Evolutionary conservation across 202 grass and related monocot genomes (phyloP).

Genomic region (Carex sylvatica): DNA sequence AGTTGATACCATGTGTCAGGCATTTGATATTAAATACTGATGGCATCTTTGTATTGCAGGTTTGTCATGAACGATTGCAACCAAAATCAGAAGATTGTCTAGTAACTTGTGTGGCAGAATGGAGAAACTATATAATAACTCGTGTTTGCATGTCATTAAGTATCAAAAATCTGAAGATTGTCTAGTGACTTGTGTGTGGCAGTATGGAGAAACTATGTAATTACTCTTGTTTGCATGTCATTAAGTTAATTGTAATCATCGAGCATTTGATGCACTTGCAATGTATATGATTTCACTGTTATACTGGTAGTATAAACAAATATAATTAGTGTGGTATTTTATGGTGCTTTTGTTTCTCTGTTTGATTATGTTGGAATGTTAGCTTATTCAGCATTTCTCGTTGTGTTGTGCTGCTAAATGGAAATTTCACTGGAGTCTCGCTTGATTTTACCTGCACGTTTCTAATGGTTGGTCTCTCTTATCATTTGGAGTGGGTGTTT

Average conservation of each 20-base stretch:
- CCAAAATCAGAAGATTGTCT: background rate
- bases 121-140: slow-evolving; percentile 5
- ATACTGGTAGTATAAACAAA: slow-evolving; percentile 10
- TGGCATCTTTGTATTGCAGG: background rate
- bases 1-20: background rate
- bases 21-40: background rate
- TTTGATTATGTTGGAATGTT: background rate
- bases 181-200: background rate
- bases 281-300: slow-evolving; percentile 22
- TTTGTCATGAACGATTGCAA: background rate
- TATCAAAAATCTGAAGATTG: background rate
- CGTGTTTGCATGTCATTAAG: background rate
- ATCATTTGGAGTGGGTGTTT: background rate
- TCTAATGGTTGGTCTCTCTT: background rate
- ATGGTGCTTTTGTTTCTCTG: background rate
- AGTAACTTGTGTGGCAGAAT: background rate
- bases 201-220: slow-evolving; percentile 1
- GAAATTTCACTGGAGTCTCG: background rate
- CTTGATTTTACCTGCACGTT: background rate
- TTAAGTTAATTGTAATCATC: background rate
- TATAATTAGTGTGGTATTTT: background rate
- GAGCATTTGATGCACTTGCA: background rate
- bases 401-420: background rate
- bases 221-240: background rate
- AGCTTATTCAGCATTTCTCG: background rate